Evolutionary conservation across 1,139 yeast genomes (phyloP).

Genomic region (Protomyces lactucae-debilis): DNA sequence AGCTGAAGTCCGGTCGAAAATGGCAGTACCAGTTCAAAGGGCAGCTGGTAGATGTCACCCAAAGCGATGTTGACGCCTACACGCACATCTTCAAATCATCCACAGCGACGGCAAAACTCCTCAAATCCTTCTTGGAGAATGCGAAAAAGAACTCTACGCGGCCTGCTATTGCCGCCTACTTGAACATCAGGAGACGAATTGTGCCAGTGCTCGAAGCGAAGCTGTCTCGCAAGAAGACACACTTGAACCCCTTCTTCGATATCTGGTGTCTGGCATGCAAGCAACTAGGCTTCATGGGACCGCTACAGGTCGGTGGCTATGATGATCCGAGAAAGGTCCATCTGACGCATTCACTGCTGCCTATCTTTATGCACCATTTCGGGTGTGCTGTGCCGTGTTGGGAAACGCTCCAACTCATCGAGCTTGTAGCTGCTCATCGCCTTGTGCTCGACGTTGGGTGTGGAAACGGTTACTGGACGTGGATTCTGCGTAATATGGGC

Average conservation of each 20-base stretch:
- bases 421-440: neutral
- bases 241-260: constrained; percentile 14
- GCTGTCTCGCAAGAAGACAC: neutral
- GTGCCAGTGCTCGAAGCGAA: neutral
- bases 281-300: constrained; percentile 17
- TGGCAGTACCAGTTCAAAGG: constrained; percentile 2
- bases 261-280: constrained; percentile 8
- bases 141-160: constrained; percentile 17
- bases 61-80: constrained; percentile 10
- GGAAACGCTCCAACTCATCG: constrained; percentile 12
- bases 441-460: constrained; percentile 16
- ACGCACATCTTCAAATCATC: constrained; percentile 4
- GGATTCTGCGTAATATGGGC: neutral
- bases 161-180: neutral
- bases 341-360: constrained; percentile 13
- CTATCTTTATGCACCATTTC: constrained; percentile 24
- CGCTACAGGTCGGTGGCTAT: constrained; percentile 1
- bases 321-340: neutral
- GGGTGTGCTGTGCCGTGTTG: constrained; percentile 19
- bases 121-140: constrained; percentile 4
- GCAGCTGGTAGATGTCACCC: neutral
- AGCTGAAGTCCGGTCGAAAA: neutral
- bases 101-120: constrained; percentile 5
- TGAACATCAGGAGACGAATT: neutral
- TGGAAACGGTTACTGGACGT: constrained; percentile 23